Base-by-base conservation (phyloP, 2,329 filamentous ascomycete genomes). In the Xylariaceae sp. region DNA sequence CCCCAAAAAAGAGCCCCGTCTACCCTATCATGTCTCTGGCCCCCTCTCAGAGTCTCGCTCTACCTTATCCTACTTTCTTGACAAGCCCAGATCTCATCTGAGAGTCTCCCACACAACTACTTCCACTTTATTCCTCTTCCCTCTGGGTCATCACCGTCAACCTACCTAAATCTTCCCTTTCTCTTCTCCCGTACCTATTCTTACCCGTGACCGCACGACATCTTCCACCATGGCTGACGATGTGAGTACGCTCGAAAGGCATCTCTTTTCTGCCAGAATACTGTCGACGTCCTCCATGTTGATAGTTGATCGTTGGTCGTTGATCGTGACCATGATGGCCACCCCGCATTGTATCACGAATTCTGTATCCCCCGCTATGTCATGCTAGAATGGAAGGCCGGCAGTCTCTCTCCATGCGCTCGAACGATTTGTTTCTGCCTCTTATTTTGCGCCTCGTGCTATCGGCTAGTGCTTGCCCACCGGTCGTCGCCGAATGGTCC, bases 221-320 rank as follows among this genome's bases (percentile, higher is more conserved):
- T 74, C 73, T 73, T 73, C 78, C 81, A 83, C 76, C 71, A 85
- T 85, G 82, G 75, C 82, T 70, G 81, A 83, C 65, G 71, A 82
- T 73, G 81, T 83, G 77, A 78, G 81, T 75, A 47, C 37, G 11
- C 37, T 41, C 37, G 9, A 10, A n/a, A 30, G 4, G 37, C 44
- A 4, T 30, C 10, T 30, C 10, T 10, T 41, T 41, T 9, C 9
- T 13, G 11, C 8, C 11, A 8, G 11, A 41, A 41, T 41, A 8
- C 11, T 41, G 37, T 41, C 37, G 37, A 41, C 37, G 23, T 30
- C 23, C 23, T 30, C 23, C 23, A 30, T 30, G 23, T 30, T 30
- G 23, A 30, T 30, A 4, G 23, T 30, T 30, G 23, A 30, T 30
- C 23, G 23, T 30, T 30, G 23, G 23, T 30, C 23, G 23, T 30